A percentile compares a stretch with the other conserved stretches of the same genome.
Evolutionary conservation across 2,329 filamentous ascomycete genomes (phyloP).

Genomic region (Hirsutella rhossiliensis): DNA sequence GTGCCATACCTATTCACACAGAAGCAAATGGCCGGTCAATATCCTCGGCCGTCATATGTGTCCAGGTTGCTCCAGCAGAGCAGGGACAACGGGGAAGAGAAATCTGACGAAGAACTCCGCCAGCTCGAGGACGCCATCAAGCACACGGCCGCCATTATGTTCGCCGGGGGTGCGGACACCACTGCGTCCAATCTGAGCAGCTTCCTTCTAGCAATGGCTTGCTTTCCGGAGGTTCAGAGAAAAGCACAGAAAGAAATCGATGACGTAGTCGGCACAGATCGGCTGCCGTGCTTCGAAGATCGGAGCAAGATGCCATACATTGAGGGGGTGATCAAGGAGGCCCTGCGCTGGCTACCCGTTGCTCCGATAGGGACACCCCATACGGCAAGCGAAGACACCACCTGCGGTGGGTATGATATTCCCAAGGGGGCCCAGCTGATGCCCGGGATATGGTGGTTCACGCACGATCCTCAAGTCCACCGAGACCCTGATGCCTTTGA

Average conservation of each 20-base stretch:
- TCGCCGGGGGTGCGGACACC: constrained; percentile 7
- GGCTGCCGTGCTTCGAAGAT: constrained; percentile 31
- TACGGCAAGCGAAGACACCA: constrained; percentile 17
- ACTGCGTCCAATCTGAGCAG: neutral
- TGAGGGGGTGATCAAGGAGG: constrained; percentile 17
- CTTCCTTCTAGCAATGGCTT: constrained; percentile 34
- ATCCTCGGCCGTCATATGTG: neutral
- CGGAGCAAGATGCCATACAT: constrained; percentile 30
- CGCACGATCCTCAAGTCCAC: constrained; percentile 59
- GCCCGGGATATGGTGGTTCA: constrained; percentile 18
- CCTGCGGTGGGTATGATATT: constrained; percentile 10
- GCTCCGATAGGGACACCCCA: constrained; percentile 25
- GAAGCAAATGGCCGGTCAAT: neutral
- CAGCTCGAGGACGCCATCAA: constrained; percentile 1
- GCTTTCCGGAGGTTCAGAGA: constrained; percentile 27
- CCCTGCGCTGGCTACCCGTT: constrained; percentile 16
- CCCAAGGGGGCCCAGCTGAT: constrained; percentile 15
- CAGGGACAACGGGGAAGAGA: neutral
- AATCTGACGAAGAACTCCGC: neutral
- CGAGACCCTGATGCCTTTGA: constrained; percentile 23
- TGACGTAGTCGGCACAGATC: constrained; percentile 24
- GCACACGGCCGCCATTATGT: constrained; percentile 1
- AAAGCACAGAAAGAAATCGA: constrained; percentile 29
- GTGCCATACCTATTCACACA: neutral
- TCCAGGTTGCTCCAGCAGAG: neutral